Conservation (phyloP, 331 rosid genomes). For the Cucumis variabilis region DNA sequence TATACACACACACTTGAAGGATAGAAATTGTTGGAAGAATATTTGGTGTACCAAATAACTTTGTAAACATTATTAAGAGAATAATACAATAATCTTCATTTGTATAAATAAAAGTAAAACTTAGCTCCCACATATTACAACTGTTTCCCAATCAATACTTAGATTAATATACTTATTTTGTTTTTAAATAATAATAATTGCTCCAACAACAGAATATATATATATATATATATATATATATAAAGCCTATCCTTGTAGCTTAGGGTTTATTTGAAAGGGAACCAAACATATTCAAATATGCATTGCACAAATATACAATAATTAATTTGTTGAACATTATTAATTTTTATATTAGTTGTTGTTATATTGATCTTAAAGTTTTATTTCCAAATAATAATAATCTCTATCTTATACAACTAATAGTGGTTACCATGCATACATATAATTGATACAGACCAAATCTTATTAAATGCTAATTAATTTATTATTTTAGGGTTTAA, state of each 20-base stretch:
- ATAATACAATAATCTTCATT: background rate
- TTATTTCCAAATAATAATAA: background rate
- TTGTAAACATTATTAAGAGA: background rate
- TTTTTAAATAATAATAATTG: too few species aligned
- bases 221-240: too few species aligned
- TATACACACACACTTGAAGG: background rate
- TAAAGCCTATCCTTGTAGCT: background rate
- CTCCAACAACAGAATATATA: background rate
- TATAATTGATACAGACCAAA: background rate
- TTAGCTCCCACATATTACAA: conserved; percentile 10
- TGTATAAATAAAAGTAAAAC: background rate
- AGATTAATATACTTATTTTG: too few species aligned
- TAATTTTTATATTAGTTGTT: background rate
- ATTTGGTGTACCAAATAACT: conserved; percentile 25
- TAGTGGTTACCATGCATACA: background rate
- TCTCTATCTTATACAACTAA: background rate
- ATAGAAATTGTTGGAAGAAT: background rate
- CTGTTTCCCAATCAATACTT: background rate
- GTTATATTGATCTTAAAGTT: background rate
- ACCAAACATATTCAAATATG: conserved; percentile 11
- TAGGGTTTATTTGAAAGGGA: background rate
- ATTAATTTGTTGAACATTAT: background rate
- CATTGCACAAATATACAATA: background rate
- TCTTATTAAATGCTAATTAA: background rate
- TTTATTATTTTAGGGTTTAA: conserved; percentile 3